Evolutionary conservation across 1,284 basidiomycete genomes (phyloP).

Genomic region (Stygiomarasmius scandens): DNA sequence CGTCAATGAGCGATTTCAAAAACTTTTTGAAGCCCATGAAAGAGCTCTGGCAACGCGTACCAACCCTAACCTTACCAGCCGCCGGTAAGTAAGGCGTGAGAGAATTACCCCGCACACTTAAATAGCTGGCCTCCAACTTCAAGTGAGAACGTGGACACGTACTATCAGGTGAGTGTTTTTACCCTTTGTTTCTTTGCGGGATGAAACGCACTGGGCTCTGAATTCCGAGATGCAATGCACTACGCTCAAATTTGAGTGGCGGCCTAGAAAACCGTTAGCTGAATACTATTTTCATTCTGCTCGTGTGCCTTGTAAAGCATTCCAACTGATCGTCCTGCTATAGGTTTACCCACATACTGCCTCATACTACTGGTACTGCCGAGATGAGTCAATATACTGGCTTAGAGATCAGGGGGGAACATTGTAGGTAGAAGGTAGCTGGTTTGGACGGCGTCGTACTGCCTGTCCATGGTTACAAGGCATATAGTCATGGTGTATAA

Average conservation of each 20-base stretch:
- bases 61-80: no score
- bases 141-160: neutral
- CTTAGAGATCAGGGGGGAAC: no score
- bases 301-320: neutral
- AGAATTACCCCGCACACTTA: neutral
- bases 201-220: conserved; percentile 94
- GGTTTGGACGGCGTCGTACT: no score
- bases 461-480: no score
- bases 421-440: no score
- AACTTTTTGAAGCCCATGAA: neutral
- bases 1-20: neutral
- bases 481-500: no score
- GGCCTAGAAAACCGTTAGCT: conserved; percentile 91
- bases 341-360: no score
- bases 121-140: neutral
- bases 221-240: conserved; percentile 70
- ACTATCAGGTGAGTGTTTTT: conserved; percentile 11
- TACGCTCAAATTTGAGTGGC: conserved; percentile 70
- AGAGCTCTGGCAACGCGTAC: no score
- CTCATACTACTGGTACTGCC: no score
- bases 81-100: no score
- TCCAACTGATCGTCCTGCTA: no score
- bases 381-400: no score
- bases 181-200: conserved; percentile 27
- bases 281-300: conserved; percentile 39